phyloP scores from a whole-genome alignment of 495 filamentous ascomycete genomes.

The Oidiodendron maius region DNA sequence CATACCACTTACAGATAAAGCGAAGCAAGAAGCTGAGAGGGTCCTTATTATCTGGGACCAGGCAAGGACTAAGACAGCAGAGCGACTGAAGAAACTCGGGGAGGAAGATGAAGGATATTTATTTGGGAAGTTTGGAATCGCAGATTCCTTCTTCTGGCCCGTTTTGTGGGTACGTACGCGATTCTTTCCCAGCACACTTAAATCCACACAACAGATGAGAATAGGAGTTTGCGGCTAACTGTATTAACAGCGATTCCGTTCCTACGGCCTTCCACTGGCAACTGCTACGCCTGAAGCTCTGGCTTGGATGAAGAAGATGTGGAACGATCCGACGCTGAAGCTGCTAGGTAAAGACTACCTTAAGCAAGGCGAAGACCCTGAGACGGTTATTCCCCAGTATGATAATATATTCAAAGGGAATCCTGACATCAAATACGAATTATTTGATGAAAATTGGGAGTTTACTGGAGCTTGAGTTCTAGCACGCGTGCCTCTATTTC shows the following conservation, averaged over 20 bases:
- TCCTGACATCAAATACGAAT: conserved; percentile 28
- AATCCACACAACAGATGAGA: background rate
- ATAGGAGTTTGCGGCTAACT: background rate
- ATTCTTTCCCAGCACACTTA: background rate
- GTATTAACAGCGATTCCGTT: conserved; percentile 34
- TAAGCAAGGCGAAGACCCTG: conserved; percentile 32
- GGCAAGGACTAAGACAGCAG: conserved; percentile 14
- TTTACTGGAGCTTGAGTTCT: conserved; percentile 18
- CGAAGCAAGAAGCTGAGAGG: conserved; percentile 25
- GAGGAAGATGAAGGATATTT: conserved; percentile 31
- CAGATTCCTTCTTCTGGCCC: conserved; percentile 31
- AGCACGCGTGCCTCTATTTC: no score
- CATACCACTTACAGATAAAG: conserved; percentile 18
- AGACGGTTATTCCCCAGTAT: conserved; percentile 31
- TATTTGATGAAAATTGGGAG: conserved; percentile 34
- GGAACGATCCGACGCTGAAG: conserved; percentile 36
- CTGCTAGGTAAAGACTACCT: conserved; percentile 29
- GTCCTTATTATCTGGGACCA: conserved; percentile 31
- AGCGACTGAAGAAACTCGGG: conserved; percentile 30
- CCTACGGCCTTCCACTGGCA: conserved; percentile 35
- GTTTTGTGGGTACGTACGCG: conserved; percentile 32
- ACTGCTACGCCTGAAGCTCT: conserved; percentile 31
- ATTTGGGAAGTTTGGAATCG: conserved; percentile 34
- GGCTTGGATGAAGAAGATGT: conserved; percentile 42
- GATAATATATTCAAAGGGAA: conserved; percentile 34